Evolutionary conservation across 345 rosid genomes (phyloP).

Genomic region (Linum tenue): DNA sequence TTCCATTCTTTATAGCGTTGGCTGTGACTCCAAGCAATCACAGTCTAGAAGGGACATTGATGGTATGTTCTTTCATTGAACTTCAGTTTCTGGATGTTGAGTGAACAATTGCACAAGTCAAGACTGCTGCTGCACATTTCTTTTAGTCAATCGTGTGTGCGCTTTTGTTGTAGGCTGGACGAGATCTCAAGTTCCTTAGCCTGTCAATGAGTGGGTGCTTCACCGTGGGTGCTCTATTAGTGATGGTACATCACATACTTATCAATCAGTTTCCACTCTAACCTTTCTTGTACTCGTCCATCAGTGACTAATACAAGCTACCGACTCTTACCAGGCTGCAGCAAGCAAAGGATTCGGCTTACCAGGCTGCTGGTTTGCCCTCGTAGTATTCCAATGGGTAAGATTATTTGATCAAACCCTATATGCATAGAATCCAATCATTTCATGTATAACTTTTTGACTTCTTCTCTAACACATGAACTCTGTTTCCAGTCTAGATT

Average conservation of each 20-base stretch:
- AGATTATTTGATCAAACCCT: conserved; percentile 8
- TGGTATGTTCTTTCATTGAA: conserved; percentile 24
- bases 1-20: conserved; percentile 34
- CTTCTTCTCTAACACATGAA: not conserved
- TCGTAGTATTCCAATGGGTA: conserved; percentile 80
- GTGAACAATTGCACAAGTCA: not conserved
- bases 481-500: conserved; percentile 45
- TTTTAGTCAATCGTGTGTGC: not conserved
- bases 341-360: conserved; percentile 53
- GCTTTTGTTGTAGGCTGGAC: conserved; percentile 48
- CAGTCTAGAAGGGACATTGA: conserved; percentile 44
- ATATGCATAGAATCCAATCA: conserved; percentile 3
- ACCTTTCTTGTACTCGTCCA: not conserved
- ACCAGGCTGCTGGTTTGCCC: conserved; percentile 62
- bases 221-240: conserved; percentile 36
- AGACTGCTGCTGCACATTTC: not conserved
- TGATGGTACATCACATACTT: conserved; percentile 36
- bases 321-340: conserved; percentile 29
- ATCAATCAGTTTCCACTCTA: not conserved
- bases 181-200: conserved; percentile 72
- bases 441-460: not conserved
- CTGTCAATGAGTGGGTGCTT: conserved; percentile 66
- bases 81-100: not conserved
- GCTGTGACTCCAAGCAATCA: conserved; percentile 38
- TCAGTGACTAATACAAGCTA: not conserved